Conservation (phyloP, 257 asterid genomes). For the Pogostemon cablin region DNA sequence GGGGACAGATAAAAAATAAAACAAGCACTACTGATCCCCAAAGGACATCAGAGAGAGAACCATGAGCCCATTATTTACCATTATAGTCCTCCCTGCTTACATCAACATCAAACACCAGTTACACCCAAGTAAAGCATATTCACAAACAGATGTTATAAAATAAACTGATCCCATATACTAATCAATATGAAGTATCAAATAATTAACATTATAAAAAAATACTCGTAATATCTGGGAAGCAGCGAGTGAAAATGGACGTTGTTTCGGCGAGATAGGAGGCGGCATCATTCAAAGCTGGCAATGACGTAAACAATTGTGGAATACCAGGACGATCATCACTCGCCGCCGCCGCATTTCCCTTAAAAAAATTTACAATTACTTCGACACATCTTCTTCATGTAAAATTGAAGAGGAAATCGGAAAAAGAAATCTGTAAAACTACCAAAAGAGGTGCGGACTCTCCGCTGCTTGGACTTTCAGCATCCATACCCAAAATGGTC, state of each 20-base stretch:
- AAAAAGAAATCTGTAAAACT: neutral
- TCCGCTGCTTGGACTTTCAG: slow-evolving; percentile 34
- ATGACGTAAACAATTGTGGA: slow-evolving; percentile 77
- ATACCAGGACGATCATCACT: slow-evolving; percentile 58
- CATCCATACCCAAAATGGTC: slow-evolving; percentile 38
- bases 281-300: slow-evolving; percentile 76
- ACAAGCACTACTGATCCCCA: neutral
- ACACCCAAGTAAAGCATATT: slow-evolving; percentile 9
- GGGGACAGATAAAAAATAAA: neutral
- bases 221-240: slow-evolving; percentile 72
- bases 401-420: slow-evolving; percentile 9
- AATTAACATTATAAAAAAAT: slow-evolving; percentile 25
- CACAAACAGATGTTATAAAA: slow-evolving; percentile 9
- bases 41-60: slow-evolving; percentile 1
- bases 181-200: slow-evolving; percentile 1
- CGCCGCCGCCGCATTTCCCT: slow-evolving; percentile 52
- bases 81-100: neutral
- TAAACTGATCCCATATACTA: neutral
- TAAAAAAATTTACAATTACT: neutral
- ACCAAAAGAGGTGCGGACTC: slow-evolving; percentile 49
- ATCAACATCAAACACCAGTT: slow-evolving; percentile 18
- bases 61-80: neutral
- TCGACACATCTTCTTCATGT: neutral
- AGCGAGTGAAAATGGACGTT: slow-evolving; percentile 76
- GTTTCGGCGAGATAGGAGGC: slow-evolving; percentile 86